Conservation (phyloP, 371 early-diverging fungal species). For the Polyrhizophydium stewartii region DNA sequence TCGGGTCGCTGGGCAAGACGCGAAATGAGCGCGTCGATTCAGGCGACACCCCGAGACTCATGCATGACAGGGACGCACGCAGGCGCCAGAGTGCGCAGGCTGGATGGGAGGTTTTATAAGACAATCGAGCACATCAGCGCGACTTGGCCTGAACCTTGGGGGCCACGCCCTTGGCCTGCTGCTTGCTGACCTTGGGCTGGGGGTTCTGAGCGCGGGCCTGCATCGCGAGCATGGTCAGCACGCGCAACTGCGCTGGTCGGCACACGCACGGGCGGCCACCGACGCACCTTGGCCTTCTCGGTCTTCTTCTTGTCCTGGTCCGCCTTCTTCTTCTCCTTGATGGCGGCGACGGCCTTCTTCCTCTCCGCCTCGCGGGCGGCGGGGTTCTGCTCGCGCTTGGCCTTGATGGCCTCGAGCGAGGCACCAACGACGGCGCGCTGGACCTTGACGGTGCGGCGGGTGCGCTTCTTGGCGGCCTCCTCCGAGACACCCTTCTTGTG, state of each 20-base stretch:
- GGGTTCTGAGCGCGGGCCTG: too few species aligned
- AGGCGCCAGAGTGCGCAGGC: too few species aligned
- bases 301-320: slow-evolving; percentile 81
- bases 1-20: too few species aligned
- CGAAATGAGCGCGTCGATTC: too few species aligned
- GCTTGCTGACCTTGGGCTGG: slow-evolving; percentile 78
- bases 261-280: too few species aligned
- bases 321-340: slow-evolving; percentile 76
- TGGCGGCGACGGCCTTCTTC: slow-evolving; percentile 76
- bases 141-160: slow-evolving; percentile 82
- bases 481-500: slow-evolving; percentile 98
- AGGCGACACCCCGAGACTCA: too few species aligned
- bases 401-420: slow-evolving; percentile 90
- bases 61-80: too few species aligned
- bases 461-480: slow-evolving; percentile 94
- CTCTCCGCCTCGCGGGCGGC: slow-evolving; percentile 92
- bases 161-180: slow-evolving; percentile 80
- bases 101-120: background rate
- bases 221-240: too few species aligned
- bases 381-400: slow-evolving; percentile 93
- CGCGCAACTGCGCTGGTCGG: too few species aligned
- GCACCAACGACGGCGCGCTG: slow-evolving; percentile 96
- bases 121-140: slow-evolving; percentile 56
- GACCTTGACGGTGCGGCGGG: slow-evolving; percentile 82
- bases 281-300: slow-evolving; percentile 42